Conservation (phyloP, 169 alveolate genomes). For the Cryptosporidium ryanae region DNA sequence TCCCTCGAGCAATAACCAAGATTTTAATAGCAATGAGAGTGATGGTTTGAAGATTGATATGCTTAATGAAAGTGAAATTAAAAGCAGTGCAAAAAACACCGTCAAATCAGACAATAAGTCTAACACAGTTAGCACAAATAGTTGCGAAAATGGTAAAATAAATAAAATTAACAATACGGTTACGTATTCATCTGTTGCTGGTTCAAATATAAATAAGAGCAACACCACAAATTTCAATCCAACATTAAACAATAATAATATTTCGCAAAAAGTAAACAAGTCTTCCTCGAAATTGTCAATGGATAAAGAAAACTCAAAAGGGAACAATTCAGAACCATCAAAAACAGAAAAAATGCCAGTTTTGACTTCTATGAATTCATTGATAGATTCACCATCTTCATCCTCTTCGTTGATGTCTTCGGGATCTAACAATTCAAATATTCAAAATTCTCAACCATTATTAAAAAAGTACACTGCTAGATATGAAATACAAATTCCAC, state of each 20-base stretch:
- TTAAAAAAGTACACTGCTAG: slow-evolving; percentile 91
- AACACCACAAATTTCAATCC: background rate
- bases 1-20: background rate
- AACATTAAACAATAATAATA: slow-evolving; percentile 5
- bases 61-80: background rate
- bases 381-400: slow-evolving; percentile 44
- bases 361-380: slow-evolving; percentile 4
- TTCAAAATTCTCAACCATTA: background rate
- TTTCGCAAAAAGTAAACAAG: background rate
- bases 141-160: background rate
- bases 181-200: slow-evolving; percentile 54
- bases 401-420: slow-evolving; percentile 16
- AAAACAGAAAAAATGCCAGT: background rate
- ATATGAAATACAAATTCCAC: slow-evolving; percentile 91
- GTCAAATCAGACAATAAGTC: background rate
- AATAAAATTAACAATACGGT: background rate
- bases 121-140: background rate
- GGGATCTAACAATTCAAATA: background rate
- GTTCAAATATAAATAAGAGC: slow-evolving; percentile 27
- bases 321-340: background rate
- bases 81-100: background rate
- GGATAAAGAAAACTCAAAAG: slow-evolving; percentile 13
- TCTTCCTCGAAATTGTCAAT: too few relatives aligned
- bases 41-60: too few relatives aligned
- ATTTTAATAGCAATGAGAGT: background rate